These are phyloP conservation scores for Colletotrichum costaricense DNA, from an alignment of 2,329 filamentous ascomycete genomes.

Conservation along the genomic window DNA sequence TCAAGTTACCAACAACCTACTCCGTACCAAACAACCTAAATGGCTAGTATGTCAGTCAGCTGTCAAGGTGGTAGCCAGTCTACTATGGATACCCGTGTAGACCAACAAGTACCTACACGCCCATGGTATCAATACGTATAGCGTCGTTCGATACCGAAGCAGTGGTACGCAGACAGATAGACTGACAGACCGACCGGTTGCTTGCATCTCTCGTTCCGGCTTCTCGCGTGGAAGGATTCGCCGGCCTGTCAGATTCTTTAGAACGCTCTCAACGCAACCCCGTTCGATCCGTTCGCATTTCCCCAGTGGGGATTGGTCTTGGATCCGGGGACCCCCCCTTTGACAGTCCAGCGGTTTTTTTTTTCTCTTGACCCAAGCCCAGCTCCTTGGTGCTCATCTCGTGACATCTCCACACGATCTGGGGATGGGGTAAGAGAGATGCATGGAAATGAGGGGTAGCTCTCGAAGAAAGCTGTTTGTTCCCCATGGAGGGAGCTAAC, in stretches of 20 bases:
- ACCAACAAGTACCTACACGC: neutral
- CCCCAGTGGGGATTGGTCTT: constrained; percentile 28
- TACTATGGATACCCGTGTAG: neutral
- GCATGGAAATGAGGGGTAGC: constrained; percentile 36
- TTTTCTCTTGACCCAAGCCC: constrained; percentile 5
- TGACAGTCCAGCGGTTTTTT: constrained; percentile 28
- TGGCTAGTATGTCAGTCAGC: neutral
- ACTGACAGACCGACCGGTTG: neutral
- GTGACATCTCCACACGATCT: constrained; percentile 37
- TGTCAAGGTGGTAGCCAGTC: neutral
- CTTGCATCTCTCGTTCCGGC: constrained; percentile 7
- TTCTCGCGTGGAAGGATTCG: constrained; percentile 25
- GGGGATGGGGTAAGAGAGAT: constrained; percentile 30
- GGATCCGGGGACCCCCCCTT: constrained; percentile 28
- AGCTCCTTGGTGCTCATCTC: constrained; percentile 33
- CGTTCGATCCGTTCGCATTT: constrained; percentile 27
- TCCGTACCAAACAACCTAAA: no score
- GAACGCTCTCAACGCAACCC: neutral
- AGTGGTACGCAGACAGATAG: neutral
- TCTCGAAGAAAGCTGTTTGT: constrained; percentile 31
- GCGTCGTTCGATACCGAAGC: neutral
- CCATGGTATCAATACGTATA: neutral
- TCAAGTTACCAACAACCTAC: no score
- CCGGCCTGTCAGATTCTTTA: constrained; percentile 8
- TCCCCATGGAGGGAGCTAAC: constrained; percentile 34